A percentile compares a stretch with the other conserved stretches of the same genome.
Evolutionary conservation across 75 land plant genomes (phyloP).

Genomic region (Pinus taeda): DNA sequence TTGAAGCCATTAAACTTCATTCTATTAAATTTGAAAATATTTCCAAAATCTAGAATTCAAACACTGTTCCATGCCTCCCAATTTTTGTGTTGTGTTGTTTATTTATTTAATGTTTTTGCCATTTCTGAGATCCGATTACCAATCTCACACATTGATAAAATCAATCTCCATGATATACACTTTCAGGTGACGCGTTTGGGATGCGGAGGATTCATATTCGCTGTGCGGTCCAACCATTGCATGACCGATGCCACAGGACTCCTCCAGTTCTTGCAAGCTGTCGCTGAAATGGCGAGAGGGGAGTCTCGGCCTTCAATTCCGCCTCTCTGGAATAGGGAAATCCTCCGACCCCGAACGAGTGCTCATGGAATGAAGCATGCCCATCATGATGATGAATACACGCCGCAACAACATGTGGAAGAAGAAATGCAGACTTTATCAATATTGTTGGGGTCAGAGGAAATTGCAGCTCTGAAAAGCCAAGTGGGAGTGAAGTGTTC

Average conservation of each 20-base stretch:
- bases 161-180: no score
- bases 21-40: no score
- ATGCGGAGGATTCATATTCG: constrained; percentile 26
- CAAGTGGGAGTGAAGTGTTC: background rate
- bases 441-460: constrained; percentile 5
- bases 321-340: constrained; percentile 17
- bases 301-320: background rate
- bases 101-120: constrained; percentile 10
- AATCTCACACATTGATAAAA: no score
- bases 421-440: background rate
- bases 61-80: no score
- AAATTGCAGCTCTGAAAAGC: constrained; percentile 7
- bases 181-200: background rate
- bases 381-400: constrained; percentile 12
- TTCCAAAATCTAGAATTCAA: no score
- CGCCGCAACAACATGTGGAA: background rate
- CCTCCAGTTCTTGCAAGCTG: constrained; percentile 17
- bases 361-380: constrained; percentile 13
- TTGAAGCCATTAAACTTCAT: no score
- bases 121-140: no score
- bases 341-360: constrained; percentile 22
- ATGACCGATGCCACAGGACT: constrained; percentile 18
- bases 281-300: constrained; percentile 10
- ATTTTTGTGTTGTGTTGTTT: no score
- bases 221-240: constrained; percentile 15